phyloP scores from a whole-genome alignment of 2,329 filamentous ascomycete genomes.

The Diaporthe batatas region DNA sequence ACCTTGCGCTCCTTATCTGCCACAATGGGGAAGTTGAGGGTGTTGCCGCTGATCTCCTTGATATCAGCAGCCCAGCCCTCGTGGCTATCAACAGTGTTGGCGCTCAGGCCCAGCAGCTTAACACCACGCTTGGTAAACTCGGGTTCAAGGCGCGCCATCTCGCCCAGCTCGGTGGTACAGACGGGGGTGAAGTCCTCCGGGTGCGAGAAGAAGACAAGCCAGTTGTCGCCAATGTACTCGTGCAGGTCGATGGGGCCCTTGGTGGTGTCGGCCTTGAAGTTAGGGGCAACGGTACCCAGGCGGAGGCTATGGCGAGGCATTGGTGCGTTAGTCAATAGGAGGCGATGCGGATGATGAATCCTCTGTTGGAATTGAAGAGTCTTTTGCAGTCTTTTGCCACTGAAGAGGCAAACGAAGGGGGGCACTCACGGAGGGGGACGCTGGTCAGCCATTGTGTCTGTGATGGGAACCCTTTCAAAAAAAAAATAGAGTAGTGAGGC shows the following conservation, averaged over 20 bases:
- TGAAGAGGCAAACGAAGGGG: too few species aligned
- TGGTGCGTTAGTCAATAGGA: neutral
- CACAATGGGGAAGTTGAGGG: slow-evolving; percentile 83
- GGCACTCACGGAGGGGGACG: slow-evolving; percentile 52
- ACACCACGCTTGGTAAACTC: slow-evolving; percentile 90
- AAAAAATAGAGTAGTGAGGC: too few species aligned
- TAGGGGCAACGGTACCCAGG: slow-evolving; percentile 77
- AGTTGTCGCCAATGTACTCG: slow-evolving; percentile 82
- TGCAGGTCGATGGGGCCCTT: slow-evolving; percentile 85
- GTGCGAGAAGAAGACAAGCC: slow-evolving; percentile 88
- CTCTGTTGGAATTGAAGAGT: too few species aligned
- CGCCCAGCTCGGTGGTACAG: slow-evolving; percentile 95
- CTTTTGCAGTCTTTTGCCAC: too few species aligned
- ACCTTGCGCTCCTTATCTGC: slow-evolving; percentile 84
- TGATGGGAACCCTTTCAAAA: too few species aligned
- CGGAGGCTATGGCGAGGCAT: slow-evolving; percentile 63
- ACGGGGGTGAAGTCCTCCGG: slow-evolving; percentile 94
- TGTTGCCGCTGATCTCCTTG: slow-evolving; percentile 79
- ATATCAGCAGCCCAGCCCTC: slow-evolving; percentile 93
- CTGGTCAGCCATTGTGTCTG: slow-evolving; percentile 49
- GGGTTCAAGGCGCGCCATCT: slow-evolving; percentile 88
- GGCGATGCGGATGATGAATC: neutral
- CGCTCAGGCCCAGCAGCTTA: slow-evolving; percentile 91
- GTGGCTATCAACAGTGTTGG: slow-evolving; percentile 88
- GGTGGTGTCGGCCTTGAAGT: slow-evolving; percentile 87